A percentile compares a stretch with the other conserved stretches of the same genome.
These are phyloP conservation scores for Pichia sp. DNA, from an alignment of 1,139 yeast genomes.

Conservation along the genomic window DNA sequence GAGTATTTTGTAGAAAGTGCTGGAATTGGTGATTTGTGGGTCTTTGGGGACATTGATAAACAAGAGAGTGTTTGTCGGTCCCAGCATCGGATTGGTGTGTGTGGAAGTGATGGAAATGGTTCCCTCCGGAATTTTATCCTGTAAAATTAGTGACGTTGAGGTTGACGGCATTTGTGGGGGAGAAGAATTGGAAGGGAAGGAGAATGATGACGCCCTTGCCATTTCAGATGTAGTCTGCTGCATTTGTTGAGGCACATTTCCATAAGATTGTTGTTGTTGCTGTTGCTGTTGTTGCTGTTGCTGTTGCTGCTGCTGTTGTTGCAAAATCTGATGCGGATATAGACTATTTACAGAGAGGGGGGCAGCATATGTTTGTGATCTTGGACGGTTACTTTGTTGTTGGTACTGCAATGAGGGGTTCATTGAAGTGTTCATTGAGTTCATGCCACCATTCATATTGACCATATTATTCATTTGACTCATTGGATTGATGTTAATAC, in stretches of 20 bases:
- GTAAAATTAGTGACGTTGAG: constrained; percentile 26
- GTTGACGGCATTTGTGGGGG: background rate
- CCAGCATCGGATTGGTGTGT: constrained; percentile 59
- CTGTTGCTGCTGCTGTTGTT: no score
- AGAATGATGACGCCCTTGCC: constrained; percentile 16
- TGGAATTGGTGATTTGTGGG: constrained; percentile 22
- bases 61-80: constrained; percentile 72
- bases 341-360: constrained; percentile 2
- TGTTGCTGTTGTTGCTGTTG: constrained; percentile 10
- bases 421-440: no score
- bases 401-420: no score
- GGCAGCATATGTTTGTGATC: constrained; percentile 34
- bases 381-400: no score
- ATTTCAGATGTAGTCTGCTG: constrained; percentile 1
- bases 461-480: no score
- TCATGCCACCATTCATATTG: no score
- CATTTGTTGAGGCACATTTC: constrained; percentile 2
- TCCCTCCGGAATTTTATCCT: constrained; percentile 51
- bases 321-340: background rate
- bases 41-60: constrained; percentile 64
- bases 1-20: constrained; percentile 25
- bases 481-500: no score
- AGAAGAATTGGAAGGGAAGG: no score
- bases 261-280: constrained; percentile 19
- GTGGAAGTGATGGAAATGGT: constrained; percentile 49